A percentile compares a stretch with the other conserved stretches of the same genome.
phyloP scores from a whole-genome alignment of 169 alveolate genomes.

The Cryptosporidium sp. region DNA sequence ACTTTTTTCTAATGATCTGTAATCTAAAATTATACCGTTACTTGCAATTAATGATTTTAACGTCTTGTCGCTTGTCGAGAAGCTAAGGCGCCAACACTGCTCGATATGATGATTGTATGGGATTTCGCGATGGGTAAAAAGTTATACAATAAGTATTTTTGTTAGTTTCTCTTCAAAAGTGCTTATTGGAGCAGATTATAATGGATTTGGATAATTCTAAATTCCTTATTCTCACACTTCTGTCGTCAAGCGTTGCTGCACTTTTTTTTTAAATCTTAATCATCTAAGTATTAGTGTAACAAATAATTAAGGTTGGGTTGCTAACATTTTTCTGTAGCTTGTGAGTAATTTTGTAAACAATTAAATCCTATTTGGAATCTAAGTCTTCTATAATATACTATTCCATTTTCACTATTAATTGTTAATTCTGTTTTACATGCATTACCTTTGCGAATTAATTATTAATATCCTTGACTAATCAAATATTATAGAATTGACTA shows the following conservation, averaged over 20 bases:
- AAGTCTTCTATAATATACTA: too few relatives aligned
- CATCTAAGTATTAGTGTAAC: too few relatives aligned
- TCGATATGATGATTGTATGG: conserved; percentile 56
- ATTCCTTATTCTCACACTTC: neutral
- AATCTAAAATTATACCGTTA: conserved; percentile 74
- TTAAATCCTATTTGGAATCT: too few relatives aligned
- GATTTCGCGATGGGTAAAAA: conserved; percentile 46
- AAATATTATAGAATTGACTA: too few relatives aligned
- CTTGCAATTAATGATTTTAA: conserved; percentile 74
- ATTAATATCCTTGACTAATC: neutral
- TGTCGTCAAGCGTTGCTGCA: too few relatives aligned
- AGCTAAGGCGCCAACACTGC: conserved; percentile 68
- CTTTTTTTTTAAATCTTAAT: too few relatives aligned
- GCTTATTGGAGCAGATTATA: too few relatives aligned
- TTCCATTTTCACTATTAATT: neutral
- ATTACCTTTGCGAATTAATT: too few relatives aligned
- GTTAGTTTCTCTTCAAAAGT: too few relatives aligned
- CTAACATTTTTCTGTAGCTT: too few relatives aligned
- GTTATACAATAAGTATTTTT: neutral
- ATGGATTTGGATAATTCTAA: neutral
- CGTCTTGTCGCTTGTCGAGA: conserved; percentile 46
- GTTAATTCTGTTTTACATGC: neutral
- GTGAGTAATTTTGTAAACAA: too few relatives aligned
- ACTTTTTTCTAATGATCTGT: conserved; percentile 44
- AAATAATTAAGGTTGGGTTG: neutral